phyloP scores from a whole-genome alignment of 257 asterid species.

The Forsythia viridissima region DNA sequence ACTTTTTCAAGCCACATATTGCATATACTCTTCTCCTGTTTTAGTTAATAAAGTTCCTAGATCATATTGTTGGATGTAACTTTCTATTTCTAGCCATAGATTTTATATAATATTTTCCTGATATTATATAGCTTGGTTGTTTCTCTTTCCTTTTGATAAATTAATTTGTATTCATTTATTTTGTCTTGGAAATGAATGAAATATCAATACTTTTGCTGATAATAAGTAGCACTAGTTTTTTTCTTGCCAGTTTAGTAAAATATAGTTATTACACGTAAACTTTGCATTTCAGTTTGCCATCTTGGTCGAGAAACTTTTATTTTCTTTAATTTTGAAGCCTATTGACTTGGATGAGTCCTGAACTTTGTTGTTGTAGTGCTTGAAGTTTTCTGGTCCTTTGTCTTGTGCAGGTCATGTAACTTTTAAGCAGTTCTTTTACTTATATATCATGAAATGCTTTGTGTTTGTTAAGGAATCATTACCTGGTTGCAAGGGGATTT shows the following conservation, averaged over 20 bases:
- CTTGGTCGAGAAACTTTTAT: background rate
- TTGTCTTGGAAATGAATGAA: background rate
- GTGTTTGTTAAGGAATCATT: conserved; percentile 67
- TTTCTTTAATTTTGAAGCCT: conserved; percentile 4
- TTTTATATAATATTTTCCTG: background rate
- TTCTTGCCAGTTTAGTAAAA: background rate
- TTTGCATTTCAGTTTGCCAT: conserved; percentile 8
- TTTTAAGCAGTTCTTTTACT: conserved; percentile 15
- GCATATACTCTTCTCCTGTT: background rate
- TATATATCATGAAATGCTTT: conserved; percentile 7
- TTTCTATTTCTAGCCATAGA: background rate
- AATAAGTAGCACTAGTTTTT: background rate
- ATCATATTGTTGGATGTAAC: background rate
- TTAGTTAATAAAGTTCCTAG: background rate
- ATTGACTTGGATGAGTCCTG: conserved; percentile 6
- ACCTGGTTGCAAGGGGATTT: conserved; percentile 96
- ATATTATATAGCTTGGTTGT: background rate
- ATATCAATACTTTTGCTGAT: background rate
- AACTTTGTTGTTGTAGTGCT: conserved; percentile 11
- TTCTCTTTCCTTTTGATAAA: background rate
- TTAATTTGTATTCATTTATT: background rate
- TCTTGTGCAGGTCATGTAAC: conserved; percentile 1
- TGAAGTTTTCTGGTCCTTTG: conserved; percentile 1
- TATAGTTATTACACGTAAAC: background rate
- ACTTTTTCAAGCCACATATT: background rate